Base-by-base conservation (phyloP, 2,329 filamentous ascomycete species). In the Pseudomassariella vexata region DNA sequence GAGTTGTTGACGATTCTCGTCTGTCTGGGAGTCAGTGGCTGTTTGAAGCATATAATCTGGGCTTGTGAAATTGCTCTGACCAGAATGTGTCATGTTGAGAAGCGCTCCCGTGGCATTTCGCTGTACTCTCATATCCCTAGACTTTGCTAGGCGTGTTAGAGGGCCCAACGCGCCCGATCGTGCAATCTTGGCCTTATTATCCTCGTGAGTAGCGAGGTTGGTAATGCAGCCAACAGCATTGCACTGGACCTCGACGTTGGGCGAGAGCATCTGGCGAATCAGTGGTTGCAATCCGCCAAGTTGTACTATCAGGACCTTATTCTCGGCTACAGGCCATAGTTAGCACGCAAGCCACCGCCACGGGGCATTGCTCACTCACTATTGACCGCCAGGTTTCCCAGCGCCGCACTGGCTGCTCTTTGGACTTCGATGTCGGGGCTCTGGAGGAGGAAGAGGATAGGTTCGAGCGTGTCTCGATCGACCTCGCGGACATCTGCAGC, bases 141-240 rank as follows among this genome's bases (percentile, higher is more conserved):
- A 96, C 62, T 95, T 96, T 40, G 92, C 92, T 36, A 98, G 68
- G 42, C 85, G 78, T 27, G 92, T 98, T 47, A 98, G 67, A 7
- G 92, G 92, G 6, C 84, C 86, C 35, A 98, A 71, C 34, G 92
- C 92, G 37, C 92, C 92, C 4, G 92, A 98, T 40, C 87, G 79
- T 46, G 92, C 92, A 58, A 98, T 98, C 66, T 94, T 95, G 37
- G 92, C 89, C 66, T 98, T 98, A 67, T 98, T 98, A 49, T 96
- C 92, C 64, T 98, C 92, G 53, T 98, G 92, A 3, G 92, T 98
- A 34, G 92, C 92, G 35, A 98, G 66, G 56, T 98, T 98, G 27
- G 92, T 98, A 59, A 98, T 98, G 66, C 92, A 98, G 31, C 92
- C 92, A 39, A 98, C 92, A 25, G 92, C 92, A 60, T 98, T 98